Base-by-base conservation (phyloP, 352 stramenopile species). In the Globisporangium ultimum region DNA sequence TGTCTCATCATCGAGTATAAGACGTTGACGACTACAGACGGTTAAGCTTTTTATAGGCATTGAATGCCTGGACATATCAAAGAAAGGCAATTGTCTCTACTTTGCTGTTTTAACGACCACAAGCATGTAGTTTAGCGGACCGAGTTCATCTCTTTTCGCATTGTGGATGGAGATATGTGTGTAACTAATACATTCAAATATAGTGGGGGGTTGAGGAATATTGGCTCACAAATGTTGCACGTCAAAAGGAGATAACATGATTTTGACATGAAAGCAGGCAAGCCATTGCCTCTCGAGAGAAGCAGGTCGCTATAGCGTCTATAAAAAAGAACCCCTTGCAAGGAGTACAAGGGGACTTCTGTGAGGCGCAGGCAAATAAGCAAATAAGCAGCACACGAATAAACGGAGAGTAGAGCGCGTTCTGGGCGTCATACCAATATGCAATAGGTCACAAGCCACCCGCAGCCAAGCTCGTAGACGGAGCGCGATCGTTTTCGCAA, bases 211-310 rank as follows among this genome's bases (percentile, higher is more conserved):
- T 12, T 42, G 22, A 5, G 11, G 18, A 21, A 48, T 63, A 48
- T 63, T 17, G 57, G 57, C 57, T 63, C 57, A 36, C 57, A 63
- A 63, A 53, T 63, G 57, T 63, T 63, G 57, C 57, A 63, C 42
- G 57, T 56, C 57, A 58, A 58, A 54, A 63, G 49, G 57, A 56
- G 57, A 58, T 20, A 60, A 48, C 54, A 42, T 60, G 57, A 50
- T 63, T 48, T 58, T 53, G 49, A 56, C 57, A 63, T 63, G 57
- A 63, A 63, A 63, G 57, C 57, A 63, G 57, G 57, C 57, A 63
- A 63, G 57, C 52, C 57, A 53, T n/a, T 10, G 13, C 40, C 6
- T 45, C 40, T 36, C 28, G 28, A 45, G 13, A 45, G 40, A 45
- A 45, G 40, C 40, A 45, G 49, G 14, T 58, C 20, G 41, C 48